Percentiles rank a stretch among this genome's conserved stretches.
phyloP scores from a whole-genome alignment of 2,329 filamentous ascomycete species.

The Arthrinium puccinioides region DNA sequence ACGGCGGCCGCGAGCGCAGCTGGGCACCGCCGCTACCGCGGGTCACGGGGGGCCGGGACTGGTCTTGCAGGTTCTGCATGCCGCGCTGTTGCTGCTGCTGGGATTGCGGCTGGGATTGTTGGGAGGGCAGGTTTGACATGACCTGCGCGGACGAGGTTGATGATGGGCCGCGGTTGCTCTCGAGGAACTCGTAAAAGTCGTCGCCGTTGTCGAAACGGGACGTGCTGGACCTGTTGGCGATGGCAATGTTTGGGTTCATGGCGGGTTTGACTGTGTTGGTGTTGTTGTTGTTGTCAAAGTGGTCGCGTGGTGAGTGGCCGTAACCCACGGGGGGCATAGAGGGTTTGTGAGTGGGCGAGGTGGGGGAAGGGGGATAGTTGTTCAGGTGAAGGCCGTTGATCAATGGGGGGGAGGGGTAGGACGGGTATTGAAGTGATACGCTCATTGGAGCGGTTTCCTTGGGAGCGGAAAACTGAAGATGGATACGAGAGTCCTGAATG shows the following conservation, averaged over 20 bases:
- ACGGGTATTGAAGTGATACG: too few species aligned
- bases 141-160: conserved; percentile 8
- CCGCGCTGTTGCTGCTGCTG: conserved; percentile 11
- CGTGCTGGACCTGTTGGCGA: background rate
- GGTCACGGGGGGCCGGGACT: conserved; percentile 20
- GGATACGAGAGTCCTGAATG: too few species aligned
- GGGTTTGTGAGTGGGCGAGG: too few species aligned
- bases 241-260: background rate
- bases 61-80: conserved; percentile 7
- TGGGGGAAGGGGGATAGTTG: too few species aligned
- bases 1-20: conserved; percentile 15
- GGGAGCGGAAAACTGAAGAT: too few species aligned
- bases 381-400: too few species aligned
- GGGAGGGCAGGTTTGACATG: conserved; percentile 4
- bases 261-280: too few species aligned
- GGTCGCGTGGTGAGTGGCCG: too few species aligned
- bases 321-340: too few species aligned
- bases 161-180: conserved; percentile 15
- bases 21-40: conserved; percentile 7
- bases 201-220: conserved; percentile 14
- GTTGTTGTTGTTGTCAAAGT: too few species aligned
- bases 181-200: conserved; percentile 24
- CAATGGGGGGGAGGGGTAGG: too few species aligned
- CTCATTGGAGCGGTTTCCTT: too few species aligned
- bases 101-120: conserved; percentile 6